Conservation (phyloP, 2,329 filamentous ascomycete species). For the Elsinoe arachidis region DNA sequence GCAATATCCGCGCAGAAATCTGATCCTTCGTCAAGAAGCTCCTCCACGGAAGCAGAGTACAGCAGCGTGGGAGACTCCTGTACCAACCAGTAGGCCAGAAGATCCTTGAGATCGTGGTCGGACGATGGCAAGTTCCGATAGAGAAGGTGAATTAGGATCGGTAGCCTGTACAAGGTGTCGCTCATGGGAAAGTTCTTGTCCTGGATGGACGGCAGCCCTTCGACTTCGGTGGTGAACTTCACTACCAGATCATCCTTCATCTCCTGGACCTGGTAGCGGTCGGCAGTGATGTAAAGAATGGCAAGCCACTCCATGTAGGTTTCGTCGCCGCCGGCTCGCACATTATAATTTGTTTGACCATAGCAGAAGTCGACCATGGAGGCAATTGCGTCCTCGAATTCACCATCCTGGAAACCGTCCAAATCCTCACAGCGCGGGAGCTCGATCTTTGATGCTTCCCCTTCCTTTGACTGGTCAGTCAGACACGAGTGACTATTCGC, state of each 20-base stretch:
- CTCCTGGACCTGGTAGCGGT: not conserved
- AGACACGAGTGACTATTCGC: not conserved
- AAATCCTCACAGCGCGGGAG: not conserved
- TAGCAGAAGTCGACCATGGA: conserved; percentile 6
- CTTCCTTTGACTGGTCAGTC: conserved; percentile 9
- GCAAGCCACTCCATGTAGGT: not conserved
- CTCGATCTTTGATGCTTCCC: not conserved
- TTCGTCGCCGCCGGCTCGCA: not conserved
- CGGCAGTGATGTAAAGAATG: not conserved
- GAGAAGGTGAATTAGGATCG: not conserved
- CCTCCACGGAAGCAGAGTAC: too few relatives aligned
- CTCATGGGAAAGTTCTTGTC: not conserved
- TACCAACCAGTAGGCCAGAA: not conserved
- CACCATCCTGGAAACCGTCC: not conserved
- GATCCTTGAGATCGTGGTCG: not conserved
- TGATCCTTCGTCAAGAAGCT: too few relatives aligned
- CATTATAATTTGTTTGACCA: not conserved
- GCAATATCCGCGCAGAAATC: too few relatives aligned
- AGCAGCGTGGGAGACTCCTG: not conserved
- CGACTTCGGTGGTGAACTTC: not conserved
- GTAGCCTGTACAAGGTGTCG: not conserved
- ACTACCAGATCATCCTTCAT: not conserved
- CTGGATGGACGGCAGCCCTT: not conserved
- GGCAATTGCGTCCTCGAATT: conserved; percentile 2
- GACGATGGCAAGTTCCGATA: not conserved